Evolutionary conservation across 495 filamentous ascomycete genomes (phyloP).

Genomic region (Lindgomyces ingoldianus): DNA sequence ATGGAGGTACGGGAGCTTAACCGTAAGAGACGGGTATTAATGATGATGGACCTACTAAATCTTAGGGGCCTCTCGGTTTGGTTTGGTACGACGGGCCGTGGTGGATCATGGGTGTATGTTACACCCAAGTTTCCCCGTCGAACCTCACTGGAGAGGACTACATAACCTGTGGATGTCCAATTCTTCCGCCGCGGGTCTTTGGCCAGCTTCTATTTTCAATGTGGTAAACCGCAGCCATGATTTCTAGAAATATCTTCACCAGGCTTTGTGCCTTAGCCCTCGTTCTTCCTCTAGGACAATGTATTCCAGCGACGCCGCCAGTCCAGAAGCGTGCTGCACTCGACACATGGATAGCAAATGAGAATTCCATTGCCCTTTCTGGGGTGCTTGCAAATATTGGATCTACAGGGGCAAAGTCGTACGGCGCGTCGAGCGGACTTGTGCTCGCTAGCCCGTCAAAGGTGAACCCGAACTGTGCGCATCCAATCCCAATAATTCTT

Average conservation of each 20-base stretch:
- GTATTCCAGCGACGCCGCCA: not conserved
- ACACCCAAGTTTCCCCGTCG: too few species aligned
- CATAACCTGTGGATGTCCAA: not conserved
- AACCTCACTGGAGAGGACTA: not conserved
- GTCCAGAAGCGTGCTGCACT: slow-evolving; percentile 24
- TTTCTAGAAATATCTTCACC: not conserved
- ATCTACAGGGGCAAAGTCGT: slow-evolving; percentile 20
- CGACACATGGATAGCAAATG: slow-evolving; percentile 19
- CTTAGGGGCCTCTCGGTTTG: not conserved
- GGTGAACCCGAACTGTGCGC: slow-evolving; percentile 23
- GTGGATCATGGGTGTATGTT: not conserved
- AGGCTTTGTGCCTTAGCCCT: not conserved
- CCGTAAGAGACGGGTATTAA: too few species aligned
- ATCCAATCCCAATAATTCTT: not conserved
- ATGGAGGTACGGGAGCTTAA: too few species aligned
- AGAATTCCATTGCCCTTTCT: slow-evolving; percentile 14
- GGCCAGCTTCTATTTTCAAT: not conserved
- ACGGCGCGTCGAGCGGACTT: slow-evolving; percentile 20
- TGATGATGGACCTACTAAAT: too few species aligned
- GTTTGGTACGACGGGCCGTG: not conserved
- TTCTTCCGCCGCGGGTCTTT: not conserved
- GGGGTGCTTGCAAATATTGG: slow-evolving; percentile 32
- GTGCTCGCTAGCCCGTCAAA: slow-evolving; percentile 29
- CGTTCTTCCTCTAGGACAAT: not conserved
- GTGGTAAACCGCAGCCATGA: not conserved